Percentiles rank a stretch among this genome's conserved stretches.
Evolutionary conservation across 2,329 filamentous ascomycete genomes (phyloP).

Genomic region (Diaporthe vexans): DNA sequence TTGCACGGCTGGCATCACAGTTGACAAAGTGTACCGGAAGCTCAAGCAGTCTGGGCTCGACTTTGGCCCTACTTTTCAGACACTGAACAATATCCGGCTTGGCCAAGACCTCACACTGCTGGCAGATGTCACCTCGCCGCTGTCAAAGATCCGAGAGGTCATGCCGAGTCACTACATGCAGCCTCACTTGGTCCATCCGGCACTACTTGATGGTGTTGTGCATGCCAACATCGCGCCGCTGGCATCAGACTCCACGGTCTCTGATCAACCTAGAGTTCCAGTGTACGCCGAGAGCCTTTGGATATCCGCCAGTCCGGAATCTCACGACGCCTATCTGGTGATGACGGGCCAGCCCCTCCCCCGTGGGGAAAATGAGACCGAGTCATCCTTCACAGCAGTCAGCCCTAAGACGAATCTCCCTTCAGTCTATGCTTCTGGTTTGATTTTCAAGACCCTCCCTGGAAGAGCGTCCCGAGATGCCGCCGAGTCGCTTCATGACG

Average conservation of each 20-base stretch:
- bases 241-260: neutral
- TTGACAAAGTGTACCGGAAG: slow-evolving; percentile 41
- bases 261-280: slow-evolving; percentile 36
- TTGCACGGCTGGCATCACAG: slow-evolving; percentile 26
- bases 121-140: slow-evolving; percentile 35
- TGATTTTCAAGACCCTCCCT: slow-evolving; percentile 44
- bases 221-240: slow-evolving; percentile 37
- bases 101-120: slow-evolving; percentile 31
- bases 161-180: slow-evolving; percentile 46
- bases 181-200: slow-evolving; percentile 38
- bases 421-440: slow-evolving; percentile 42
- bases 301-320: slow-evolving; percentile 33
- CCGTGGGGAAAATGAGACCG: slow-evolving; percentile 40
- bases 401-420: slow-evolving; percentile 35
- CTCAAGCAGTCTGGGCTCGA: slow-evolving; percentile 41
- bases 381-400: slow-evolving; percentile 42
- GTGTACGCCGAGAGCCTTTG: slow-evolving; percentile 38
- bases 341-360: slow-evolving; percentile 38
- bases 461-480: slow-evolving; percentile 9
- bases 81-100: slow-evolving; percentile 37
- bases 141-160: slow-evolving; percentile 27
- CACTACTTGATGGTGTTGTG: slow-evolving; percentile 37
- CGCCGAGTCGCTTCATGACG: slow-evolving; percentile 31
- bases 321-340: slow-evolving; percentile 43
- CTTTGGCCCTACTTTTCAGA: slow-evolving; percentile 44